Percentiles rank a stretch among this genome's conserved stretches.
These are phyloP conservation scores for Ganoderma lucidum DNA, from an alignment of 1,284 basidiomycete genomes.

Conservation along the genomic window DNA sequence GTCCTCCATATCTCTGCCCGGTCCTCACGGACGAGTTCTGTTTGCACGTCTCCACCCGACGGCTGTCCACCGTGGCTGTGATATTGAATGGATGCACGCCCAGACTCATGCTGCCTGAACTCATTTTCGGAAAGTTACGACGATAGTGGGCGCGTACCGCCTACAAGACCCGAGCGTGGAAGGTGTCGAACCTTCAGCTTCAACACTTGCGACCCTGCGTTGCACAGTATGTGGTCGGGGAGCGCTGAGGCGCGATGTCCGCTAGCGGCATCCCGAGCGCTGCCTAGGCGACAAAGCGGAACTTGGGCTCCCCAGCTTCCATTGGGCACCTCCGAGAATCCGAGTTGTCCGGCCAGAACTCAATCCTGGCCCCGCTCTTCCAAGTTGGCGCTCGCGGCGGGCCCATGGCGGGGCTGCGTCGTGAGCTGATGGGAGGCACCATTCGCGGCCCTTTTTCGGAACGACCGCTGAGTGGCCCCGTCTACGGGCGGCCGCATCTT, in stretches of 20 bases:
- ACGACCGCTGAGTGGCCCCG: not conserved
- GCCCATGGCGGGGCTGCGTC: not conserved
- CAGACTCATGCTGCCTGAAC: not conserved
- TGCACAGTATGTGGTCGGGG: not conserved
- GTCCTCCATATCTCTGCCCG: not conserved
- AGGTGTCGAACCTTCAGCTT: not conserved
- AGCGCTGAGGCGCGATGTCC: not conserved
- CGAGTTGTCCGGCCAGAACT: not conserved
- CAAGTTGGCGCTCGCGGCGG: not conserved
- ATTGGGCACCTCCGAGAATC: not conserved
- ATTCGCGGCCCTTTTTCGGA: not conserved
- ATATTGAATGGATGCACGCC: not conserved
- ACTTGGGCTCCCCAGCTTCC: not conserved
- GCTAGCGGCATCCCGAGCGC: not conserved
- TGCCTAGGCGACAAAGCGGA: not conserved
- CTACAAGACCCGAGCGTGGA: not conserved
- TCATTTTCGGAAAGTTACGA: not conserved
- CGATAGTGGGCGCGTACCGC: not conserved
- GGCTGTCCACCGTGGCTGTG: not conserved
- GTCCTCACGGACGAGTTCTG: not conserved
- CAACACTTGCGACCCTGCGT: not conserved
- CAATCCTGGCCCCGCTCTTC: not conserved
- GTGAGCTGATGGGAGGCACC: not conserved
- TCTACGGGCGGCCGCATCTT: not conserved
- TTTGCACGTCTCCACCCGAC: not conserved